Percentiles rank a stretch among this genome's conserved stretches.
These are phyloP conservation scores for Decorospora gaudefroyi DNA, from an alignment of 2,329 filamentous ascomycete genomes.

Conservation along the genomic window DNA sequence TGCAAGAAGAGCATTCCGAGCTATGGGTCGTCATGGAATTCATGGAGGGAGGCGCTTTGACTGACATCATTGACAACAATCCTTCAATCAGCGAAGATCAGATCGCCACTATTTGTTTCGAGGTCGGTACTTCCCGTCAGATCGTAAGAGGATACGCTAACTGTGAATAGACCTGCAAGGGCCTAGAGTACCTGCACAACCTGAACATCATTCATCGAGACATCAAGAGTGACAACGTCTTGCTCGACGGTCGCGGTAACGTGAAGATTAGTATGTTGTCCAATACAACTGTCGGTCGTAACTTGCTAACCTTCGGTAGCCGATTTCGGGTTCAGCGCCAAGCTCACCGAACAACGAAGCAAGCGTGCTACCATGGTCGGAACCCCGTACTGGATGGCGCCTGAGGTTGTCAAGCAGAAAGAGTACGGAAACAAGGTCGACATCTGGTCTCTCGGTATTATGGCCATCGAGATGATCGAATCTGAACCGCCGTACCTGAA, in stretches of 20 bases:
- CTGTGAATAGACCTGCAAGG: conserved; percentile 78
- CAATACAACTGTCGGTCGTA: neutral
- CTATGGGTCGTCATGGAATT: conserved; percentile 99
- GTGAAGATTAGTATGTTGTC: conserved; percentile 88
- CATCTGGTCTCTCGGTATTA: conserved; percentile 98
- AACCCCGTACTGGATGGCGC: conserved; percentile 99
- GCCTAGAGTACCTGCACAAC: conserved; percentile 88
- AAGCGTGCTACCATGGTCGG: conserved; percentile 99
- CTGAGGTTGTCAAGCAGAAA: conserved; percentile 98
- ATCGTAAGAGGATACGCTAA: conserved; percentile 30
- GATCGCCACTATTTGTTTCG: conserved; percentile 93
- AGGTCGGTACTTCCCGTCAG: conserved; percentile 65
- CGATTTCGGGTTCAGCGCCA: conserved; percentile 98
- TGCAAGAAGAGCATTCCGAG: conserved; percentile 91
- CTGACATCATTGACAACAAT: conserved; percentile 99
- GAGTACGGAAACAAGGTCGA: conserved; percentile 98
- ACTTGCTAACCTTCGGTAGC: conserved; percentile 58
- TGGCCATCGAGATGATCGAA: conserved; percentile 99
- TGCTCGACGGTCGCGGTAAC: conserved; percentile 89
- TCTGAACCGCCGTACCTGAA: conserved; percentile 97
- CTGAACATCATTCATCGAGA: conserved; percentile 99
- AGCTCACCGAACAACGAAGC: conserved; percentile 93
- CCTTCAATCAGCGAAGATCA: conserved; percentile 91
- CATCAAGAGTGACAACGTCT: conserved; percentile 98
- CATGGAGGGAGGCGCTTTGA: conserved; percentile 97